These are phyloP conservation scores for Raphidocelis subcapitata DNA, from an alignment of 139 green algal genomes.

Conservation along the genomic window DNA sequence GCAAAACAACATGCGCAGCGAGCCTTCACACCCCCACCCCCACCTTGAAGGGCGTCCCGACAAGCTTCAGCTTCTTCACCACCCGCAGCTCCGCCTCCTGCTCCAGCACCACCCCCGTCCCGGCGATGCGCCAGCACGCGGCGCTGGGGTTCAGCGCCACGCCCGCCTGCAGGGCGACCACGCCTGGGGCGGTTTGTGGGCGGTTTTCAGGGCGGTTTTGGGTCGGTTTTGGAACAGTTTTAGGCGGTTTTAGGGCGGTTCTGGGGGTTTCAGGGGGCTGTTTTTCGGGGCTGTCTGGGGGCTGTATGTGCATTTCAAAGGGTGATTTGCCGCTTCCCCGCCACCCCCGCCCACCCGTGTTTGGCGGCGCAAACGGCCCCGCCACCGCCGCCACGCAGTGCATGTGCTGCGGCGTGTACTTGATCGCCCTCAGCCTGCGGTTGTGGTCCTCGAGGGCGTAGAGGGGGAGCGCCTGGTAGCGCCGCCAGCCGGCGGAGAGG, in stretches of 20 bases:
- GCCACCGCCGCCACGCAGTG: constrained; percentile 89
- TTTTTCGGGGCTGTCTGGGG: too few species aligned
- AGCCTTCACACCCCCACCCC: too few species aligned
- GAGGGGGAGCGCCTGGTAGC: constrained; percentile 87
- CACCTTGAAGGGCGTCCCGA: constrained; percentile 74
- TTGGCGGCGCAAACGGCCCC: constrained; percentile 81
- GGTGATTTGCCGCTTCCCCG: neutral
- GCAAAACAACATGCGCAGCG: too few species aligned
- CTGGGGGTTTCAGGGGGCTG: too few species aligned
- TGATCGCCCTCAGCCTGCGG: constrained; percentile 83
- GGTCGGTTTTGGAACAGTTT: too few species aligned
- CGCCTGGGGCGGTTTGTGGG: constrained; percentile 27
- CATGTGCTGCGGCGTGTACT: constrained; percentile 99
- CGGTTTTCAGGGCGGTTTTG: too few species aligned
- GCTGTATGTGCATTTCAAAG: neutral
- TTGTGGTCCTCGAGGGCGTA: constrained; percentile 91
- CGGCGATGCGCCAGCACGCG: constrained; percentile 81
- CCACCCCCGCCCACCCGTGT: constrained; percentile 58
- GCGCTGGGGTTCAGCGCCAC: constrained; percentile 12
- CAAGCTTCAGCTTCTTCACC: constrained; percentile 98
- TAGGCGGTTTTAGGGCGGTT: too few species aligned
- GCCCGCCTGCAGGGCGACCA: constrained; percentile 62
- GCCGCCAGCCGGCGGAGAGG: constrained; percentile 89
- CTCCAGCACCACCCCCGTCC: constrained; percentile 91
- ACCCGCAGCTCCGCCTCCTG: constrained; percentile 74